These are phyloP conservation scores for Tilletia setariae DNA, from an alignment of 1,284 basidiomycete genomes.

Conservation along the genomic window DNA sequence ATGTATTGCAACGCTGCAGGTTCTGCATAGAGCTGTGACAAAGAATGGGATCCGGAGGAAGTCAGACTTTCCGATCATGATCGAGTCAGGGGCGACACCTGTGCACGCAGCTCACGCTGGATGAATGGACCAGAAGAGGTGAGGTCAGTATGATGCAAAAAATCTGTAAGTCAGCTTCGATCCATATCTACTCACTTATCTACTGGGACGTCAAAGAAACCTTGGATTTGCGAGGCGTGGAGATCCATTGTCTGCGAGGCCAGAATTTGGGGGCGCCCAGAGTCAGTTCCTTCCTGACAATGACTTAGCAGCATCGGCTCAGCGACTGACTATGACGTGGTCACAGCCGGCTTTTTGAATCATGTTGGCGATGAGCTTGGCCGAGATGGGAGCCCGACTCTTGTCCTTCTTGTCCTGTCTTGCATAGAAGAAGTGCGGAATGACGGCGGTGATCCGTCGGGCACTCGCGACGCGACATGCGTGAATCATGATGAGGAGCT, in stretches of 20 bases:
- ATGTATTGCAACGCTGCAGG: slow-evolving; percentile 95
- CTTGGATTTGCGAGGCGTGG: slow-evolving; percentile 61
- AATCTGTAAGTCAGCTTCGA: no score
- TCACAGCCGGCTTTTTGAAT: slow-evolving; percentile 94
- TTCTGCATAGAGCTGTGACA: slow-evolving; percentile 84
- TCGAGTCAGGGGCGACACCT: no score
- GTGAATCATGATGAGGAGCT: slow-evolving; percentile 99
- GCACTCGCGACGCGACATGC: slow-evolving; percentile 86
- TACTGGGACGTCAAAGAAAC: slow-evolving; percentile 99
- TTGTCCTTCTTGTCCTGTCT: slow-evolving; percentile 97
- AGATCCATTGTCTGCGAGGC: slow-evolving; percentile 57
- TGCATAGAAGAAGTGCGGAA: slow-evolving; percentile 55
- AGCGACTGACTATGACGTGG: slow-evolving; percentile 83
- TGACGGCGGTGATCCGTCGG: slow-evolving; percentile 88
- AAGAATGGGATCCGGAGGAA: not conserved
- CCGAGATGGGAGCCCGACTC: slow-evolving; percentile 94
- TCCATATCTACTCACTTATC: slow-evolving; percentile 79
- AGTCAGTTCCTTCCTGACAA: not conserved
- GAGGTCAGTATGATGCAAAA: no score
- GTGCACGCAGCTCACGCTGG: no score
- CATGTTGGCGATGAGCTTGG: slow-evolving; percentile 99
- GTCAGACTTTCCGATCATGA: no score
- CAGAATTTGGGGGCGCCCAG: not conserved
- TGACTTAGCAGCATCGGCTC: no score
- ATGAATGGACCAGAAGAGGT: no score